A percentile compares a stretch with the other conserved stretches of the same genome.
Evolutionary conservation across 176 grass and related monocot species (phyloP).

Genomic region (Musa beccarii): DNA sequence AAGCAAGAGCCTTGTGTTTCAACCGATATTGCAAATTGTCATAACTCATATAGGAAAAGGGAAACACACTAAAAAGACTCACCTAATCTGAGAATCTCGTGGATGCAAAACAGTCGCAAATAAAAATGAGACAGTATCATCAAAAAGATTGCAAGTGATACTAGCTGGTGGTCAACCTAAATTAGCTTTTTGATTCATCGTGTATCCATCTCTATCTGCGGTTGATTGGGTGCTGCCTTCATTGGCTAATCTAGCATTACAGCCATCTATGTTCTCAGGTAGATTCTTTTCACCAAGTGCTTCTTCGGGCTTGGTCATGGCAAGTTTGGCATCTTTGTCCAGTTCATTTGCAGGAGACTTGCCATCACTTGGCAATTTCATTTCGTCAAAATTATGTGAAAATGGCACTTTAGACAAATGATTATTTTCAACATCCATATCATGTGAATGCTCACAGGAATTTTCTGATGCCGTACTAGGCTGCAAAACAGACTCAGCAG

Average conservation of each 20-base stretch:
- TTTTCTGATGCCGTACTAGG: not conserved
- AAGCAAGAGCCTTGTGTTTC: not conserved
- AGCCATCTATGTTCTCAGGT: not conserved
- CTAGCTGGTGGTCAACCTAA: not conserved
- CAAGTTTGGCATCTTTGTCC: not conserved
- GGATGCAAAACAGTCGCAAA: not conserved
- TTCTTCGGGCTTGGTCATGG: not conserved
- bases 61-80: not conserved
- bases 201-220: not conserved
- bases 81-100: not conserved
- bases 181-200: not conserved
- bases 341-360: not conserved
- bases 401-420: not conserved
- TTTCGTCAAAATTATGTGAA: not conserved
- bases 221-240: not conserved
- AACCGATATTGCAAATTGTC: not conserved
- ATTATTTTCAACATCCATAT: not conserved
- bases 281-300: not conserved
- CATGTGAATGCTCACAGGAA: not conserved
- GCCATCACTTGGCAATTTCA: not conserved
- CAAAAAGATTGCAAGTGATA: not conserved
- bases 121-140: not conserved
- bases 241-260: not conserved
- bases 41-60: not conserved
- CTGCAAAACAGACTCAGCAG: not conserved